Base-by-base conservation (phyloP, 305 asterid species). In the Withania somnifera region DNA sequence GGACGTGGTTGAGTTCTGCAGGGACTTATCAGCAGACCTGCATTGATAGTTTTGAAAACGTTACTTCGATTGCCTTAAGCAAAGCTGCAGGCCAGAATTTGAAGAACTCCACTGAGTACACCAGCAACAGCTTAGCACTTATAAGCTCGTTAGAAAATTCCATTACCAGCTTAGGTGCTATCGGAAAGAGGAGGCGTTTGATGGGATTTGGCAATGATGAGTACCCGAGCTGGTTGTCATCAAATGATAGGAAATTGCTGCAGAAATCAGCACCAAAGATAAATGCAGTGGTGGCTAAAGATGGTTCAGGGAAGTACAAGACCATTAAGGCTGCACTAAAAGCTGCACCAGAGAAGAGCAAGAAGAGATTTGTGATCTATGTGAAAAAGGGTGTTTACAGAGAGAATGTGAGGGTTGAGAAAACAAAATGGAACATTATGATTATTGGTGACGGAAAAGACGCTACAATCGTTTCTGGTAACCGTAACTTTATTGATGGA, bases 361-460 rank as follows among this genome's bases (percentile, higher is more conserved):
- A 89, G 15, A 86, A 89, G 88, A 91, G 94, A 73, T 93, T 88
- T 38, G 92, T 92, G 36, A 92, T 93, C 28, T 87, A 93, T 42
- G 98, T 95, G 90, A 95, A 93, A 89, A 88, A 82, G 60, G 97
- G 98, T 0, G 83, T 86, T 34, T 94, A 93, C 73, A 10, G 15
- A 60, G 98, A 94, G 91, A 89, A 90, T 82, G 97, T 95, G 50
- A 90, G 77, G 40, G 83, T 94, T 66, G 95, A 92, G 82, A 94
- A 91, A 86, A 79, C 28, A 0, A 85, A 79, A 77, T 92, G 97
- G 98, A 95, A 95, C 83, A 94, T 95, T 82, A 90, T 95, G 94
- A 91, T 95, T 82, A 81, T 91, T 52, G 98, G 98, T 7, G 98
- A 95, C 80, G 98, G 97, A 0, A 88, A 69, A 80, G 84, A 80